Evolutionary conservation across 2,329 filamentous ascomycete genomes (phyloP), one percentile per base, ranked within the genome.

Genomic region (Paraphaeosphaeria minitans): DNA sequence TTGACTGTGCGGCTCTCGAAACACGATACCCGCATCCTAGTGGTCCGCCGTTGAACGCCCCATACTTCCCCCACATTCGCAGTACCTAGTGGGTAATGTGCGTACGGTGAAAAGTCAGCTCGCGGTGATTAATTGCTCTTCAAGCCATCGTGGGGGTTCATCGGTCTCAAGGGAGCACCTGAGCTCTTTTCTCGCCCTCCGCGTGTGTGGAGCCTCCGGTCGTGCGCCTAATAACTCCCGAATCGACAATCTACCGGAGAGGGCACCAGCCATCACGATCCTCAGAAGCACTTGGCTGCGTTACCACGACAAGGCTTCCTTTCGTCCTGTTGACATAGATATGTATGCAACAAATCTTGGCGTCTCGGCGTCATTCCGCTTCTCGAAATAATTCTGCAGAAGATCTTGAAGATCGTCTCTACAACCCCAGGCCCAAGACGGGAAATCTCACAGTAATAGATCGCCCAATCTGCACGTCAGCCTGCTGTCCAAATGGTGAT

Each of bases 51-150:
- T 31, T 57, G 35, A 19, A 49, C 47, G 46, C 51, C 59, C 59
- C 48, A 56, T 47, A 37, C 55, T 48, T 68, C 56, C 59, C 60
- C 66, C 61, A 60, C 69, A 63, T 48, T 63, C 59, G 57, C 57
- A 54, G 63, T 67, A 66, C 64, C 64, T 69, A 72, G 66, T 57
- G 56, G 47, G 53, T 51, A 54, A 58, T 56, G 62, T 65, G 59
- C 57, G 55, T 54, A 59, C 16, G 22, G 29, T 14, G n/a, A 27
- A 35, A 13, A 35, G 48, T 59, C 56, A 50, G 59, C 63, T 55
- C 45, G 47, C 49, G 56, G 57, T 61, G 53, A 59, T 54, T 61
- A 57, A 64, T 60, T 53, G 27, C 19, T 29, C 22, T 14, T 8
- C 6, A 12, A 46, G 22, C 22, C n/a, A 57, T 57, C 53, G 56